phyloP scores from a whole-genome alignment of 345 rosid species.

The Bretschneidera sinensis region DNA sequence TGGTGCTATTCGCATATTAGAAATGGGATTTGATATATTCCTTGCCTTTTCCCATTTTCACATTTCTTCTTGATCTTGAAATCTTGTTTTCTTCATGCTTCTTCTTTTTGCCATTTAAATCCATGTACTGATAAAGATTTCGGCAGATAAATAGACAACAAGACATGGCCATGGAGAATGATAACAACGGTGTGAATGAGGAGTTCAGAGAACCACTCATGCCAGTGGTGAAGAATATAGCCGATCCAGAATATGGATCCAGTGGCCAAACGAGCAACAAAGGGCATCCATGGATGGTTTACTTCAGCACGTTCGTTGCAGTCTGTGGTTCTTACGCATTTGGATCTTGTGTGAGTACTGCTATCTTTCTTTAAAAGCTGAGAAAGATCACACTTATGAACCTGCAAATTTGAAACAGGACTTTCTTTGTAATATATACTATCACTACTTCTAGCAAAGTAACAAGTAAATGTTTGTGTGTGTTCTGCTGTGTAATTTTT shows the following conservation, averaged over 20 bases:
- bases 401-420: conserved; percentile 1
- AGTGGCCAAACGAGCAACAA: conserved; percentile 15
- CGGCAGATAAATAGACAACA: not conserved
- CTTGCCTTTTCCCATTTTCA: not conserved
- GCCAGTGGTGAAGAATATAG: conserved; percentile 14
- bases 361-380: not conserved
- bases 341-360: conserved; percentile 71
- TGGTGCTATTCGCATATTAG: too few relatives aligned
- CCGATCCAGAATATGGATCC: conserved; percentile 22
- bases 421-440: not conserved
- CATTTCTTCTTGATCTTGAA: not conserved
- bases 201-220: conserved; percentile 35
- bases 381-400: not conserved
- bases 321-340: conserved; percentile 82
- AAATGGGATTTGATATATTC: too few relatives aligned
- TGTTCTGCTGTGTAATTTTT: not conserved
- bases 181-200: conserved; percentile 14
- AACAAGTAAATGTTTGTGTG: not conserved
- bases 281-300: conserved; percentile 61
- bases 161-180: conserved; percentile 35
- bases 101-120: conserved; percentile 22
- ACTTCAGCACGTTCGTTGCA: conserved; percentile 71
- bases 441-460: not conserved
- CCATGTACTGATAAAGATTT: too few relatives aligned
- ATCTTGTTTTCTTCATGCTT: too few relatives aligned